Evolutionary conservation across 2,329 filamentous ascomycete genomes (phyloP), one percentile per base, ranked within the genome.

Genomic region (Neofusicoccum sp.): DNA sequence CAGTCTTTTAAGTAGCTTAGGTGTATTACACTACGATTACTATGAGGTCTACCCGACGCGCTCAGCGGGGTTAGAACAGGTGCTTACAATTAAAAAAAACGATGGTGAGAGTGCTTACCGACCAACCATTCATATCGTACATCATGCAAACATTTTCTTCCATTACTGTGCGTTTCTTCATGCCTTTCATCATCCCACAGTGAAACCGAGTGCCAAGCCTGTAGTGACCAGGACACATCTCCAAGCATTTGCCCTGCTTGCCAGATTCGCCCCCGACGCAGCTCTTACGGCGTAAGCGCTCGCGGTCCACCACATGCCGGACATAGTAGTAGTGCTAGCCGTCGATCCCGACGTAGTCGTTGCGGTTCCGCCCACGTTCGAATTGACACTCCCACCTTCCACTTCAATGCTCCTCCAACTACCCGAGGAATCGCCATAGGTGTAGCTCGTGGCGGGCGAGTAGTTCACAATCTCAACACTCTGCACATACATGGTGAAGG

Each of bases 401-500:
- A 72, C 63, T 54, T 75, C 72, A 69, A 81, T 81, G 70, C 73
- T 76, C 63, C 75, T 60, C 63, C 67, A 80, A 57, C 64, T 69
- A 34, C 79, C 79, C 14, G 70, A 73, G 59, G 67, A 65, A 66
- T 80, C 79, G 49, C 67, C 63, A 64, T 76, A 81, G 56, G 67
- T 67, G 71, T 81, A 81, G 33, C 70, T 65, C 47, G 68, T 70
- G 12, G 73, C 77, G n/a, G 78, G 78, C 65, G 77, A 74, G 68
- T 76, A 75, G 69, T 81, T 79, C 43, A 71, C 68, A 64, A 82
- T 74, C 33, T 67, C 71, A 53, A 81, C 73, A 16, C 64, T 70
- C 69, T 78, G 70, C 58, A 81, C 78, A 62, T 71, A 72, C 77
- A 80, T 80, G 62, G 67, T 73, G 72, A 75, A 80, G 4, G 78